Evolutionary conservation across 805 yeast genomes (phyloP).

Genomic region (Sporopachydermia lactativora): DNA sequence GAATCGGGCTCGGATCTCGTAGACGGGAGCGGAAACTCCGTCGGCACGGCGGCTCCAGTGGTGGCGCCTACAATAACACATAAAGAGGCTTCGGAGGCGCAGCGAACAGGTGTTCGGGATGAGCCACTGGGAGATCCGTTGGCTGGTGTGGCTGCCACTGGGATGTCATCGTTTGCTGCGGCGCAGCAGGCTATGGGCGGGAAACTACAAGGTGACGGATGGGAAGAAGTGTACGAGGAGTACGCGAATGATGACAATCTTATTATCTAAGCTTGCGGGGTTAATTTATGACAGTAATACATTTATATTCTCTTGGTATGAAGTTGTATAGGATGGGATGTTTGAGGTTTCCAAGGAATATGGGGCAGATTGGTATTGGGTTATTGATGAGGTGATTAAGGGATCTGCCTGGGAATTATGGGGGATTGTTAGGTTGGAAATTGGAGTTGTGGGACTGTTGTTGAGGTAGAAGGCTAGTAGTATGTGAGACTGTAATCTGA

Average conservation of each 20-base stretch:
- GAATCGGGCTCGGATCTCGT: slow-evolving; percentile 2
- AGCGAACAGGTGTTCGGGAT: neutral
- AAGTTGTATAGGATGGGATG: no score
- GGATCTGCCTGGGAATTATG: no score
- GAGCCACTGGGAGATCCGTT: slow-evolving; percentile 2
- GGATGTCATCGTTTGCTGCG: neutral
- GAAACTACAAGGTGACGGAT: neutral
- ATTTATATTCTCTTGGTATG: no score
- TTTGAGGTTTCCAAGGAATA: no score
- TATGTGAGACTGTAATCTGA: no score
- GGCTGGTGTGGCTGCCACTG: neutral
- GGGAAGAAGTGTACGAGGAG: slow-evolving; percentile 3
- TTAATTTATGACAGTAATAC: no score
- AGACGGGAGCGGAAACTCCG: neutral
- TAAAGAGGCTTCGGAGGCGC: neutral
- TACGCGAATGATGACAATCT: slow-evolving; percentile 2
- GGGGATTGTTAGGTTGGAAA: no score
- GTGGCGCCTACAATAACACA: neutral
- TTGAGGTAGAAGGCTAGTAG: no score
- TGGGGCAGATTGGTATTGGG: no score
- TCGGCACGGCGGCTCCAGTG: neutral
- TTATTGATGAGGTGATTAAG: no score
- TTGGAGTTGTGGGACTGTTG: no score
- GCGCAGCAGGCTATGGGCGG: neutral
- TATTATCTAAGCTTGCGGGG: neutral